Conservation (phyloP, 2,329 filamentous ascomycete genomes). For the Hypoxylon sp. region DNA sequence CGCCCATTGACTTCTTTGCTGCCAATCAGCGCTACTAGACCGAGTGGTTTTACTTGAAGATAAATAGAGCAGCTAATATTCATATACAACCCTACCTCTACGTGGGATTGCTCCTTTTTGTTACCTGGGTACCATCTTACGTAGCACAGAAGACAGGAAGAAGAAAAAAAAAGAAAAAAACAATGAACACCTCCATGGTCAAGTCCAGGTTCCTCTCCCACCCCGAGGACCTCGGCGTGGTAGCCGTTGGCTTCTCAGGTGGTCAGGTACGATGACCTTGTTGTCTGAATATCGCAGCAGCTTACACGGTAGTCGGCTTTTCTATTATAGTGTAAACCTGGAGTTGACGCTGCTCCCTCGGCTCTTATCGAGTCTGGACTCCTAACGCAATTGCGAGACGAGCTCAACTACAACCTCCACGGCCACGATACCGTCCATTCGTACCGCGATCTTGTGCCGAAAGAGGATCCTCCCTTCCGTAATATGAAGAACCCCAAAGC, state of each 20-base stretch:
- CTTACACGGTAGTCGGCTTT: slow-evolving; percentile 37
- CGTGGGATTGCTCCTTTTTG: not conserved
- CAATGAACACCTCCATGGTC: slow-evolving; percentile 68
- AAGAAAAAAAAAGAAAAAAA: slow-evolving; percentile 6
- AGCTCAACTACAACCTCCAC: slow-evolving; percentile 89
- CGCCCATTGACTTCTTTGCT: not conserved
- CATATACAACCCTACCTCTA: not conserved
- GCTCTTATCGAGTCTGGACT: slow-evolving; percentile 92
- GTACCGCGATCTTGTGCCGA: slow-evolving; percentile 82
- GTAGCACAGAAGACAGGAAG: not conserved
- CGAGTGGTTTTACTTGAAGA: not conserved
- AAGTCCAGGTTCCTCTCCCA: slow-evolving; percentile 83
- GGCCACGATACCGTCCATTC: slow-evolving; percentile 87
- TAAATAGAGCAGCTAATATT: not conserved
- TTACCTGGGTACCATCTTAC: not conserved
- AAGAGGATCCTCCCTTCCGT: slow-evolving; percentile 82
- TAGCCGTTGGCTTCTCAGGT: slow-evolving; percentile 96
- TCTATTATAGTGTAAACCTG: slow-evolving; percentile 77
- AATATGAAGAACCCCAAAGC: slow-evolving; percentile 94
- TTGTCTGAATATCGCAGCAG: slow-evolving; percentile 4
- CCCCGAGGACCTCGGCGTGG: slow-evolving; percentile 86
- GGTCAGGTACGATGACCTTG: slow-evolving; percentile 78
- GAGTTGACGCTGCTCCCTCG: slow-evolving; percentile 90
- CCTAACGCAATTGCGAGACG: slow-evolving; percentile 83
- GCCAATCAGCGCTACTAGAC: not conserved